Percentiles rank a stretch among this genome's conserved stretches.
These are phyloP conservation scores for Elaphomyces granulatus DNA, from an alignment of 495 filamentous ascomycete genomes.

Conservation along the genomic window DNA sequence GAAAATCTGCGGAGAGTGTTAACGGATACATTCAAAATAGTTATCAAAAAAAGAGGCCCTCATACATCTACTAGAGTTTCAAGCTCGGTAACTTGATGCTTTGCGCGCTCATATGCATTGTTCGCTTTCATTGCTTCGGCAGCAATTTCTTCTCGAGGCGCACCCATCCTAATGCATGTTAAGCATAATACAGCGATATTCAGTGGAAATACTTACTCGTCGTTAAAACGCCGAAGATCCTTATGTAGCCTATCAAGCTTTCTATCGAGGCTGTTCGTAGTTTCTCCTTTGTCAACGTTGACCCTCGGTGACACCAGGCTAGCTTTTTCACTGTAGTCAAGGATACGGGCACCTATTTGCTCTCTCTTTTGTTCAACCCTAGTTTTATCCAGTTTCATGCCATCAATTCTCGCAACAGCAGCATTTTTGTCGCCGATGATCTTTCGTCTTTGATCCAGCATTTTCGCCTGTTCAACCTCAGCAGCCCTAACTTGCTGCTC, in stretches of 20 bases:
- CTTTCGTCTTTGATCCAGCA: constrained; percentile 34
- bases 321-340: constrained; percentile 44
- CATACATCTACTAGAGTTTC: constrained; percentile 38
- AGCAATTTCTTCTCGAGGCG: constrained; percentile 49
- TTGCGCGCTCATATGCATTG: constrained; percentile 28
- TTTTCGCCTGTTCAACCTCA: constrained; percentile 38
- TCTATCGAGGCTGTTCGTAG: constrained; percentile 42
- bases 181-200: constrained; percentile 1
- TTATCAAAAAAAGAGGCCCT: not conserved
- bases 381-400: constrained; percentile 33
- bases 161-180: constrained; percentile 41
- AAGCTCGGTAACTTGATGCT: constrained; percentile 32
- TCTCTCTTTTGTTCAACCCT: constrained; percentile 32
- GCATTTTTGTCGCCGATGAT: constrained; percentile 52
- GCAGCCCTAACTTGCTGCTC: constrained; percentile 38
- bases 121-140: constrained; percentile 31
- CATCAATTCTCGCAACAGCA: constrained; percentile 37
- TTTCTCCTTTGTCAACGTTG: constrained; percentile 54
- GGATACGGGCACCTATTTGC: constrained; percentile 30
- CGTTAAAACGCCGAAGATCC: constrained; percentile 38
- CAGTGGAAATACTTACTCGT: constrained; percentile 24
- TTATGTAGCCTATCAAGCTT: constrained; percentile 45
- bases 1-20: constrained; percentile 29
- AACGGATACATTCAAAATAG: not conserved
- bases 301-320: constrained; percentile 43